Conservation (phyloP, 208 protist genomes). For the Trichomonas gallinae region DNA sequence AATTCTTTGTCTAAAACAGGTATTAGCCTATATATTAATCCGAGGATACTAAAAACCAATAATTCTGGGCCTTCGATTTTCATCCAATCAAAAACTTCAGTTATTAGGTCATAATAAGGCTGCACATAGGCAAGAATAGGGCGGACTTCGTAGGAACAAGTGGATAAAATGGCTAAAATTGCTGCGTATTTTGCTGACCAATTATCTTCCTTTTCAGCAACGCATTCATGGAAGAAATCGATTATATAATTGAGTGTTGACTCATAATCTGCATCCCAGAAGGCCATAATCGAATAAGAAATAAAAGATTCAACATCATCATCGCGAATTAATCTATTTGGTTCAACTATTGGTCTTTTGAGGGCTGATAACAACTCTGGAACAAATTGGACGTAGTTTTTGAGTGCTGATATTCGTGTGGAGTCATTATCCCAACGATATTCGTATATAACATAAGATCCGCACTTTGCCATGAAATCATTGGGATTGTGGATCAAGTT, state of each 20-base stretch:
- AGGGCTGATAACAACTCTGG: neutral
- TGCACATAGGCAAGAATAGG: neutral
- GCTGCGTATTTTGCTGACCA: neutral
- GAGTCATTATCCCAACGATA: too few species aligned
- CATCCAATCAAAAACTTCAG: neutral
- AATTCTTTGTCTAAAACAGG: too few species aligned
- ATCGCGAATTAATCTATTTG: neutral
- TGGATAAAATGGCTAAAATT: neutral
- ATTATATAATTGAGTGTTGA: neutral
- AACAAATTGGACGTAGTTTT: neutral
- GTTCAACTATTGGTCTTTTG: neutral
- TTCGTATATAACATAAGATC: too few species aligned
- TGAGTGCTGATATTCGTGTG: neutral
- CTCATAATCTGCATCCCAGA: neutral
- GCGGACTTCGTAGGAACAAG: neutral
- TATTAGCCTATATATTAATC: too few species aligned
- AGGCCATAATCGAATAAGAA: neutral
- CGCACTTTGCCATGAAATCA: too few species aligned
- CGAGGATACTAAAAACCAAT: too few species aligned
- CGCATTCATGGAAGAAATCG: neutral
- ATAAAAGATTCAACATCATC: neutral
- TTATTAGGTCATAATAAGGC: neutral
- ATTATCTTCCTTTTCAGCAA: neutral
- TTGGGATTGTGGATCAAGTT: too few species aligned
- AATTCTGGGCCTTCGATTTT: neutral